Percentiles rank a stretch among this genome's conserved stretches.
phyloP scores from a whole-genome alignment of 192 early-diverging fungal genomes.

The Mortierella hygrophila region DNA sequence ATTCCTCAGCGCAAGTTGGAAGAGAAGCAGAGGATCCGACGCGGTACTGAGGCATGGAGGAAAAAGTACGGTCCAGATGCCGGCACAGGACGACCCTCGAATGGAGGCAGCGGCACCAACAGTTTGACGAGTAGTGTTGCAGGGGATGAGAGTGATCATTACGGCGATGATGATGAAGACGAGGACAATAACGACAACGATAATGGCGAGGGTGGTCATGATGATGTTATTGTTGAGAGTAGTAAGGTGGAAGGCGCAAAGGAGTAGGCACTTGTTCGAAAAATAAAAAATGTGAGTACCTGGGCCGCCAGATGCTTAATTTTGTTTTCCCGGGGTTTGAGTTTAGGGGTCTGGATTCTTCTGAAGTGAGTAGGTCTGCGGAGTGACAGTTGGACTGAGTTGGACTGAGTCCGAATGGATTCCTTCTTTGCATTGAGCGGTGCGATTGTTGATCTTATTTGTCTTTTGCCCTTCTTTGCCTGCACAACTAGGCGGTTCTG shows the following conservation, averaged over 20 bases:
- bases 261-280: neutral
- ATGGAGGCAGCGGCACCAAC: slow-evolving; percentile 10
- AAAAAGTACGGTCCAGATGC: slow-evolving; percentile 6
- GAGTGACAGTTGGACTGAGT: neutral
- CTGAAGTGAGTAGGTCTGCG: neutral
- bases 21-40: slow-evolving; percentile 50
- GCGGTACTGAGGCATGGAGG: slow-evolving; percentile 40
- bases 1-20: slow-evolving; percentile 92
- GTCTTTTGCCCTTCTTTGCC: neutral
- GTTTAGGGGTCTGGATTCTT: neutral
- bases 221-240: neutral
- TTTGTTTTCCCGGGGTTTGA: neutral
- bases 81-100: neutral
- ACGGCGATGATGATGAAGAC: slow-evolving; percentile 1
- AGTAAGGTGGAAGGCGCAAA: neutral
- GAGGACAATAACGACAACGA: neutral
- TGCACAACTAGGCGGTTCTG: neutral
- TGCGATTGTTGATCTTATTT: neutral
- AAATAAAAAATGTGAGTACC: neutral
- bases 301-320: neutral
- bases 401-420: neutral
- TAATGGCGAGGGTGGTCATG: neutral
- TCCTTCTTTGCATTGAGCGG: neutral
- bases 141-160: slow-evolving; percentile 19
- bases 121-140: slow-evolving; percentile 34